Base-by-base conservation (phyloP, 805 yeast genomes). In the Lipomyces oligophaga region DNA sequence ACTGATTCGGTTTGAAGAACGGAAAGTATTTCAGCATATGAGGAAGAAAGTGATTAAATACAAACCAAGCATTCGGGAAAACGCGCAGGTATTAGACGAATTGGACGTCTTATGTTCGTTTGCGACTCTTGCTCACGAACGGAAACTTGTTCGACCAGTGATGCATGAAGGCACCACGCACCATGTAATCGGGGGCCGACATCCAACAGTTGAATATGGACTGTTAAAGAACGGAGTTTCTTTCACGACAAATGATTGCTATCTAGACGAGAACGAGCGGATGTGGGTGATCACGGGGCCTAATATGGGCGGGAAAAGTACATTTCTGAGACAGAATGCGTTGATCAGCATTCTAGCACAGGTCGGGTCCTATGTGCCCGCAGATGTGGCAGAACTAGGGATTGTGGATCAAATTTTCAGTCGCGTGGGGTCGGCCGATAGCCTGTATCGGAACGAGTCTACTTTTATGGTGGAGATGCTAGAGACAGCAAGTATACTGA, bases 381-480 rank as follows among this genome's bases (percentile, higher is more conserved):
- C 88, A 38, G 67, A 69, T 11, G 57, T 62, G 5, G 90, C 89
- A 0, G 70, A 64, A 10, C 68, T 84, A 47, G 89, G 93, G 0
- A 63, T 85, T 1, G 86, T 87, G 15, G 95, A 87, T 64, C 76
- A 81, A 43, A 77, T 87, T 0, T 85, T 82, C 59, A 81, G 93
- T 19, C 71, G 96, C 22, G 57, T 55, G 4, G 88, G 96, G 0
- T 81, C 86, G 0, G 74, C 71, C 10, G 96, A 88, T 66, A 86
- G 86, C 59, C 74, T 88, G 22, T 77, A 77, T 49, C 74, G 79
- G 38, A 88, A 88, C 34, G 77, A 83, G 59, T 83, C 93, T n/a
- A 87, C 96, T 0, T 88, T 88, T 60, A 85, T 87, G 95, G 85
- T 83, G 13, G 96, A 88, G 59, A 86, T 88, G 95, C 72, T 81